Conservation (phyloP, 495 filamentous ascomycete species). For the Penicillium cataractarum region DNA sequence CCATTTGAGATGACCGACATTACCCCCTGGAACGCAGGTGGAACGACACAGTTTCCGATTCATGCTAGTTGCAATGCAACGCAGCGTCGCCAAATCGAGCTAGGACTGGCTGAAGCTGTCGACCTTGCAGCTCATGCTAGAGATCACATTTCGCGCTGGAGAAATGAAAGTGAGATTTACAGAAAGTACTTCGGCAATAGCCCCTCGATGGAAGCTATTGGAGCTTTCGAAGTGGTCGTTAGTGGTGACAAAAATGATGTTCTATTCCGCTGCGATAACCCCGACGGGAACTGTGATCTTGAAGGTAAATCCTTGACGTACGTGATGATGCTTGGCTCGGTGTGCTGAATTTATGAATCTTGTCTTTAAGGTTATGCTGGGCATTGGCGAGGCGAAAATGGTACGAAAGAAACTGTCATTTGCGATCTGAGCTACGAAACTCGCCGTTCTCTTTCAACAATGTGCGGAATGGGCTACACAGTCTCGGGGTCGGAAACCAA, state of each 20-base stretch:
- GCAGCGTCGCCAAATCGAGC: constrained; percentile 48
- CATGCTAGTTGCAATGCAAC: constrained; percentile 60
- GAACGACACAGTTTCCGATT: constrained; percentile 45
- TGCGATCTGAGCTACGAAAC: constrained; percentile 56
- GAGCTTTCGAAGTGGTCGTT: constrained; percentile 55
- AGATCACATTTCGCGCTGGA: constrained; percentile 50
- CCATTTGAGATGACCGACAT: constrained; percentile 12
- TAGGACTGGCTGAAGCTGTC: constrained; percentile 52
- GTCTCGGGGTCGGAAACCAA: constrained; percentile 51
- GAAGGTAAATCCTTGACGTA: constrained; percentile 34
- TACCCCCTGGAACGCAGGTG: constrained; percentile 28
- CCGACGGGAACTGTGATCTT: constrained; percentile 57
- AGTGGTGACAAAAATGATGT: constrained; percentile 49
- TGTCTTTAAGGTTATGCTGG: constrained; percentile 52
- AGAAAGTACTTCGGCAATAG: constrained; percentile 60
- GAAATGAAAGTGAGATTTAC: constrained; percentile 54
- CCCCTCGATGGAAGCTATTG: constrained; percentile 52
- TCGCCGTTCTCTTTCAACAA: constrained; percentile 51
- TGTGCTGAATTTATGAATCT: constrained; percentile 4
- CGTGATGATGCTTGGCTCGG: neutral
- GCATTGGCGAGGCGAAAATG: constrained; percentile 62
- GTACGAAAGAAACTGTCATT: constrained; percentile 62
- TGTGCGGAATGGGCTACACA: constrained; percentile 58
- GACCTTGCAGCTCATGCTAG: constrained; percentile 52
- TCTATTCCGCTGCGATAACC: constrained; percentile 61